Percentiles rank a stretch among this genome's conserved stretches.
These are phyloP conservation scores for Chlamydomonas sp. DNA, from an alignment of 139 green algal species.

Conservation along the genomic window DNA sequence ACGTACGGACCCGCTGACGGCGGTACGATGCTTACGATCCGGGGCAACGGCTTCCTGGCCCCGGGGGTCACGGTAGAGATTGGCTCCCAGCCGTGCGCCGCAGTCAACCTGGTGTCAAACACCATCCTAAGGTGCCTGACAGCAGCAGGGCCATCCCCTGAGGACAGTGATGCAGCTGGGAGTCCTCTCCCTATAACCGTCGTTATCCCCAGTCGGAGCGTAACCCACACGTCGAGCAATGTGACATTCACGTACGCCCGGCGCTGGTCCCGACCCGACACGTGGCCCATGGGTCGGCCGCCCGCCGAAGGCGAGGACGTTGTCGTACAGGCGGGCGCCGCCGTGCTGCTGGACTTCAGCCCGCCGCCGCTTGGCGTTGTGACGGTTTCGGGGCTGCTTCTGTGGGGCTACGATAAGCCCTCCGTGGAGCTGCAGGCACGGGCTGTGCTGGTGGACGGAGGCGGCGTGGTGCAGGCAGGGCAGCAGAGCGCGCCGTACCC, in stretches of 20 bases:
- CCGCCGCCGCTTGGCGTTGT: conserved; percentile 37
- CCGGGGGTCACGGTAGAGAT: not conserved
- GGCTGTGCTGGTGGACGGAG: conserved; percentile 48
- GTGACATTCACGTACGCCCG: not conserved
- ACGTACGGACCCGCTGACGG: not conserved
- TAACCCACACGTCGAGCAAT: too few species aligned
- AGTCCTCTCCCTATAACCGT: too few species aligned
- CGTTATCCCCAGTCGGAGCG: not conserved
- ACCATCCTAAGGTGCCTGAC: not conserved
- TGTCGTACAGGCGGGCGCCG: conserved; percentile 13
- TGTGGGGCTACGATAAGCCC: conserved; percentile 2
- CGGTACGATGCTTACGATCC: not conserved
- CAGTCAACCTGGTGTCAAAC: not conserved
- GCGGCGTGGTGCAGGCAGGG: conserved; percentile 30
- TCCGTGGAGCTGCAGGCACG: conserved; percentile 45
- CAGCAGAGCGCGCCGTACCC: conserved; percentile 27
- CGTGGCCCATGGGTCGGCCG: conserved; percentile 46
- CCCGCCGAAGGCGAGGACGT: conserved; percentile 40
- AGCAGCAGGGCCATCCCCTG: too few species aligned
- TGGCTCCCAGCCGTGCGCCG: not conserved
- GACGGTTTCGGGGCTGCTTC: conserved; percentile 3
- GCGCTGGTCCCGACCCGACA: conserved; percentile 41
- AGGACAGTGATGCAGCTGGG: too few species aligned
- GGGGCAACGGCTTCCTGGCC: not conserved
- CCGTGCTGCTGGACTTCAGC: conserved; percentile 55